Base-by-base conservation (phyloP, 768 basidiomycete species). In the Auriscalpium orientale region DNA sequence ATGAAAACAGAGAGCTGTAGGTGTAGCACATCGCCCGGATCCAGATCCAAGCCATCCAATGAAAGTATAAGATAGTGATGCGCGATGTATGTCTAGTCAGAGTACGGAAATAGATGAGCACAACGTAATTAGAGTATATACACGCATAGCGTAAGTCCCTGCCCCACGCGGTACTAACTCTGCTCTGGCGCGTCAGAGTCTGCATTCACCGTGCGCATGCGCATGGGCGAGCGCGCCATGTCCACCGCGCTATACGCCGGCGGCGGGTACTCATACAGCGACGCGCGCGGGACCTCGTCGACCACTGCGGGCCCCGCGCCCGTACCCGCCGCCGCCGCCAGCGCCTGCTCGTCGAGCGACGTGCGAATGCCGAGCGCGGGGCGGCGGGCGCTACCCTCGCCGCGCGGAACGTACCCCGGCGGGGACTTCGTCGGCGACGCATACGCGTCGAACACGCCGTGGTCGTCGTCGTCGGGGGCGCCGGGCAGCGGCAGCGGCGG, bases 211-310 rank as follows among this genome's bases (percentile, higher is more conserved):
- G 40, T 18, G 18, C 40, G 40, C 40, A 43, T 13, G 13, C 40
- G 40, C 40, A 43, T 18, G 4, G 40, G 44, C 7, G 58, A 50
- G 48, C 38, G 48, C 8, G 49, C 15, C 44, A 50, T 21, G 43
- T 62, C 60, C n/a, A 59, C 3, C 18, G 43, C 50, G 53, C 49
- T 57, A 52, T 62, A 62, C 9, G 60, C 60, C 3, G 58, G 60
- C 1, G 58, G 60, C 28, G 53, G 53, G 46, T 53, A 8, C 28
- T 59, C 58, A 21, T 44, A 61, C 12, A 18, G 36, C n/a, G 55
- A 36, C 7, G 9, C 49, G 16, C 40, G 48, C 1, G 37, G 13
- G 44, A 56, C 55, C 11, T 47, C 47, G 37, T 47, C 38, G 9
- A 47, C 49, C 6, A 59, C 54, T 6, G 51, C 54, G 35, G 58